phyloP scores from a whole-genome alignment of 805 yeast species.

The Metschnikowia cerradonensis region DNA sequence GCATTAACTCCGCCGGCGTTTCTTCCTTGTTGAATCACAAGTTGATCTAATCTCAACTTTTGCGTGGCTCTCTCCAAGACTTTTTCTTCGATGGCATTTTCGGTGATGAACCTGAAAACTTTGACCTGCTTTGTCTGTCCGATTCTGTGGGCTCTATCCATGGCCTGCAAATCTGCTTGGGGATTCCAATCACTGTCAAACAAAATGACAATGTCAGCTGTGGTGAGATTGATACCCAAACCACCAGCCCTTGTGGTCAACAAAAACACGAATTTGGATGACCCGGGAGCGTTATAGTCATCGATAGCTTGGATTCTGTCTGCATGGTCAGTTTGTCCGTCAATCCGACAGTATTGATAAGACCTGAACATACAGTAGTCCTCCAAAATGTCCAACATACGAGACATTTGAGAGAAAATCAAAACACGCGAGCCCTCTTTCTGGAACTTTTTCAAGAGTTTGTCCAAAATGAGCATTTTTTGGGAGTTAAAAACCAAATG shows the following conservation, averaged over 20 bases:
- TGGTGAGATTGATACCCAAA: constrained; percentile 74
- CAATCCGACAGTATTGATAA: constrained; percentile 72
- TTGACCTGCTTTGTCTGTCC: constrained; percentile 83
- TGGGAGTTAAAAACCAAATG: constrained; percentile 72
- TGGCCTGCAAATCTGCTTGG: constrained; percentile 83
- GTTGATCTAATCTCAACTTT: constrained; percentile 71
- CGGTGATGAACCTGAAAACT: constrained; percentile 74
- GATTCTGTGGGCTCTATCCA: constrained; percentile 87
- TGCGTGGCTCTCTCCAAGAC: constrained; percentile 80
- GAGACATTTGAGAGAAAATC: constrained; percentile 80
- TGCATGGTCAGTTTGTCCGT: constrained; percentile 77
- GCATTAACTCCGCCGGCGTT: constrained; percentile 25
- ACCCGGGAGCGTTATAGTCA: constrained; percentile 72
- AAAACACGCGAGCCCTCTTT: constrained; percentile 73
- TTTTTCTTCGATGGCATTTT: constrained; percentile 80
- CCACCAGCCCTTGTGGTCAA: constrained; percentile 90
- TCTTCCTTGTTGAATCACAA: constrained; percentile 78
- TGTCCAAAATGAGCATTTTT: constrained; percentile 68
- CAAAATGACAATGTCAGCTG: constrained; percentile 73
- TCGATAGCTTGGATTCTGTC: constrained; percentile 75
- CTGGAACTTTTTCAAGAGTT: constrained; percentile 55
- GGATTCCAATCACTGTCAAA: constrained; percentile 89
- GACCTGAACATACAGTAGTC: constrained; percentile 72
- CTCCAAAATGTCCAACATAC: constrained; percentile 75
- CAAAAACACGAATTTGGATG: constrained; percentile 67